Base-by-base conservation (phyloP, 2,329 filamentous ascomycete species). In the Periconia sp. region DNA sequence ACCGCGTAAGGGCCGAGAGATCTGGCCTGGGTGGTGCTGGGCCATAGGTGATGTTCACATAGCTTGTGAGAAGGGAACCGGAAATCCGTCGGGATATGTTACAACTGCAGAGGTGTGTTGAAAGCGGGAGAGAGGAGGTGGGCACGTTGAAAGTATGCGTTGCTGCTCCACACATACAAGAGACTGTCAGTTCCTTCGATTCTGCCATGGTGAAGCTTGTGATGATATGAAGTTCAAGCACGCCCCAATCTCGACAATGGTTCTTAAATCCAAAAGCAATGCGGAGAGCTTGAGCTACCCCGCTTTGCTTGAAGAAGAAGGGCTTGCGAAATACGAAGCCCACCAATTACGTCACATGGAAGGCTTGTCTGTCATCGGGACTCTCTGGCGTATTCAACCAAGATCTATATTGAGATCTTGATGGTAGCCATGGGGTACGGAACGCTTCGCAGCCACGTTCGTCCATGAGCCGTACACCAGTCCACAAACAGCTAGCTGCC, bases 31-130 rank as follows among this genome's bases (percentile, higher is more conserved):
- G 25, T 36, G 43, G 32, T 3, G 25, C 28, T 5, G 46, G 10
- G 7, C 58, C 63, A 17, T 56, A 36, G 2, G 67, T 70, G 66
- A 76, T 77, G 7, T 52, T 45, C 2, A 68, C 42, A 21, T 66
- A 67, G 16, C 57, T 66, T n/a, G 63, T 69, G 54, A 77, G 71
- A 22, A 78, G 59, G 6, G 59, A 71, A 29, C 78, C 77, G 0
- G 75, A 77, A 4, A 67, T 48, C 26, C 73, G 76, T 2, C 78
- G 70, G 43, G 78, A 80, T 3, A 77, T 79, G 25, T 65, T 62
- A 65, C 78, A 80, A 61, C 78, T 77, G 50, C 78, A 80, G 49
- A 66, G 66, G 6, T 63, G 57, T 0, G 67, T 72, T n/a, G 66
- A 47, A 1, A 81, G 58, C 2, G 77, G 77, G 3, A 79, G 65